phyloP scores from a whole-genome alignment of 129 eudicot species.

The Centrapalus pauciflorus region DNA sequence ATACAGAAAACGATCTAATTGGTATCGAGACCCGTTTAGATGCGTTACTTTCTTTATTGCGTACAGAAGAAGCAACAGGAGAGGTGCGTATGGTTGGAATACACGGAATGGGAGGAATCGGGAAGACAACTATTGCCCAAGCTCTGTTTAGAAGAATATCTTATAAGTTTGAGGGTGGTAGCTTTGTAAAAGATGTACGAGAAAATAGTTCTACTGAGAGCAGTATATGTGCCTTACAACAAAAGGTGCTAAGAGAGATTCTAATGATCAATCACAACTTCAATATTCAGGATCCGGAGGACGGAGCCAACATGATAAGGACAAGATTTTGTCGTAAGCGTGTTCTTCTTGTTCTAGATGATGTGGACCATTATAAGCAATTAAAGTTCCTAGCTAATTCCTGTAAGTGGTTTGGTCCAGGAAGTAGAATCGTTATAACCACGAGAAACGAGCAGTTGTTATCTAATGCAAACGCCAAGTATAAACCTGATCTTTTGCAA shows the following conservation, averaged over 20 bases:
- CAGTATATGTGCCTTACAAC: neutral
- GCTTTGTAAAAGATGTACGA: neutral
- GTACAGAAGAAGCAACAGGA: too few species aligned
- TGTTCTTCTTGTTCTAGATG: neutral
- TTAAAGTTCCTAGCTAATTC: neutral
- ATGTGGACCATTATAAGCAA: neutral
- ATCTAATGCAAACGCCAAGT: neutral
- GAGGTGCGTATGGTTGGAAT: too few species aligned
- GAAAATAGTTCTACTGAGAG: neutral
- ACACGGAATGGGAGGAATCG: too few species aligned
- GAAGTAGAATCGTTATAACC: neutral
- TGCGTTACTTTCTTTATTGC: too few species aligned
- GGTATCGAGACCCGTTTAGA: too few species aligned
- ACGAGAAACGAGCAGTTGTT: neutral
- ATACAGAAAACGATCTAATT: too few species aligned
- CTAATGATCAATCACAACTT: neutral
- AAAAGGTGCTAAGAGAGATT: neutral
- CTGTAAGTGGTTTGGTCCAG: neutral
- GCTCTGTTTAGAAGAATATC: too few species aligned
- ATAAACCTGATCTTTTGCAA: too few species aligned
- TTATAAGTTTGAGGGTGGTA: neutral
- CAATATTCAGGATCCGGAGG: neutral
- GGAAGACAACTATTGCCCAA: too few species aligned
- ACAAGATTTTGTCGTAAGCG: neutral
- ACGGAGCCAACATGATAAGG: too few species aligned